These are phyloP conservation scores for Talaromyces pinophilus DNA, from an alignment of 2,329 filamentous ascomycete species.

Conservation along the genomic window DNA sequence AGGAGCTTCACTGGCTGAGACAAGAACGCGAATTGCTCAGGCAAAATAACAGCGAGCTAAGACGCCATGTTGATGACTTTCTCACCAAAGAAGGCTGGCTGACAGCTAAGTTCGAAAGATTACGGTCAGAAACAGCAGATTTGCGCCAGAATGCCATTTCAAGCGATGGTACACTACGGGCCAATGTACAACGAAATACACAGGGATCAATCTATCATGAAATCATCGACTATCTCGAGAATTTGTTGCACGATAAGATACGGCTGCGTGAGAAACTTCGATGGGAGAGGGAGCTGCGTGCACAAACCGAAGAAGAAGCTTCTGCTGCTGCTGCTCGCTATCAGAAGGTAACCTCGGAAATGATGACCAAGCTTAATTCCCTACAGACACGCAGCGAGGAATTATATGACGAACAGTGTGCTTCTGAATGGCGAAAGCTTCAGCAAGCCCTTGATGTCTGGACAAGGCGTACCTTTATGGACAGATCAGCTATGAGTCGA, in stretches of 20 bases:
- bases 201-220: not conserved
- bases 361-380: not conserved
- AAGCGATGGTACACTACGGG: not conserved
- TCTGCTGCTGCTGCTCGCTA: not conserved
- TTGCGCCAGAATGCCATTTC: not conserved
- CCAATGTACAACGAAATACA: no score
- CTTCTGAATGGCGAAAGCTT: slow-evolving; percentile 22
- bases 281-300: not conserved
- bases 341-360: not conserved
- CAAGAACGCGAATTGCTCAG: no score
- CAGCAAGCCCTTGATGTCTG: slow-evolving; percentile 24
- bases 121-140: not conserved
- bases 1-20: no score
- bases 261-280: not conserved
- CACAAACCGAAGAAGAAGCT: not conserved
- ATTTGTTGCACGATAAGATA: not conserved
- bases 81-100: not conserved
- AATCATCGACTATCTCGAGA: not conserved
- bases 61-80: not conserved
- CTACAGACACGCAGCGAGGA: slow-evolving; percentile 10
- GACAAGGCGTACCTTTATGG: slow-evolving; percentile 23
- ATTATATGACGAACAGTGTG: slow-evolving; percentile 25
- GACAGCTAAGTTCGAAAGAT: not conserved
- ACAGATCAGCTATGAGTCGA: not conserved
- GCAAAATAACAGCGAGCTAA: no score